Evolutionary conservation across 208 protist species (phyloP), one percentile per base, ranked within the genome.

Genomic region (Crithidia bombi): DNA sequence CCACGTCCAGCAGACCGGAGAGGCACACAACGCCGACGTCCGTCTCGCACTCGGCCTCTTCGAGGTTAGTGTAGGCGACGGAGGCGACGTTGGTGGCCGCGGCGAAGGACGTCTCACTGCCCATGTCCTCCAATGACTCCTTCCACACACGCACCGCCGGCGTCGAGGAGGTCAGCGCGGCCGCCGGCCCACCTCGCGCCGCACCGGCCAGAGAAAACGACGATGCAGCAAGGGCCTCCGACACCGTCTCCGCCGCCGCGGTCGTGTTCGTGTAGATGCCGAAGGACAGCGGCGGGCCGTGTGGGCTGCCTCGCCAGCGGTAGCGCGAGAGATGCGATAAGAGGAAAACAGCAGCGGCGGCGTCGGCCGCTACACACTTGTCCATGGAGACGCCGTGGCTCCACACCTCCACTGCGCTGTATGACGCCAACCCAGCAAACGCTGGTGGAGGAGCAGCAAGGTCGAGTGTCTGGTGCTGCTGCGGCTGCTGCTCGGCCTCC

Each of bases 371-470:
- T n/a, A 80, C 61, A 57, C 57, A 73, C n/a, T 74, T 52, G 19
- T 49, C 61, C 26, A 79, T 35, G 7, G 86, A 68, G 39, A 81
- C 83, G 15, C 87, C 88, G 75, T 96, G 88, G 33, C 82, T 90
- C 89, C 91, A 96, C 62, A 86, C 62, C 65, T 94, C 86, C 30
- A 96, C 71, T 35, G 82, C 64, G 57, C 75, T 83, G 73, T 59
- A 78, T 4, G 83, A 90, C 54, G 78, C 82, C 63, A 85, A 59
- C n/a, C 81, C 88, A 28, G 62, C 69, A 72, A 92, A 86, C 49
- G 41, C 65, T 56, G 73, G 77, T 15, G 57, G 43, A 9, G 69
- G 49, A n/a, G 44, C 17, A 19, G 69, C 63, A 5, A 70, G 49
- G 57, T 67, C 54, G 25, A 66, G 61, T 23, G 50, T 54, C 15